These are phyloP conservation scores for Emydomyces testavorans DNA, from an alignment of 2,329 filamentous ascomycete species.

Conservation along the genomic window DNA sequence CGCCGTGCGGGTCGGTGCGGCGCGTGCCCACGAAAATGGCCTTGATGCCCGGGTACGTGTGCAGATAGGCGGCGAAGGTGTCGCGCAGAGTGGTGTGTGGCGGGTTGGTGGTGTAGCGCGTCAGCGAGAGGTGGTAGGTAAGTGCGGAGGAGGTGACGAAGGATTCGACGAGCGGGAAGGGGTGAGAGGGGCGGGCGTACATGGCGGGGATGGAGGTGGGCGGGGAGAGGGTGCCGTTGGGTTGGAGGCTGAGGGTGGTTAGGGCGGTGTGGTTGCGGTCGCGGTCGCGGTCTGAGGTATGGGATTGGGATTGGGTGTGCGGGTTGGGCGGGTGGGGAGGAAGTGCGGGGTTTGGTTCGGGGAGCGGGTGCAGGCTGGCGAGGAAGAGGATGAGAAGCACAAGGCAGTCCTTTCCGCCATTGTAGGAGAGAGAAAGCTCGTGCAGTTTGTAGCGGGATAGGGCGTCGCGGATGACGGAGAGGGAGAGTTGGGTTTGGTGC, in stretches of 20 bases:
- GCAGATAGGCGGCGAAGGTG: constrained; percentile 66
- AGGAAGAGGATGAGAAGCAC: constrained; percentile 83
- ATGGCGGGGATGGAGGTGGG: constrained; percentile 56
- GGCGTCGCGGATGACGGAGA: constrained; percentile 64
- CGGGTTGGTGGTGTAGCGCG: constrained; percentile 57
- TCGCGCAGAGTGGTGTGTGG: constrained; percentile 52
- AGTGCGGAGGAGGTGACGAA: constrained; percentile 61
- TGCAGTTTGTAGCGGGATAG: constrained; percentile 63
- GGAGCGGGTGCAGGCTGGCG: constrained; percentile 40
- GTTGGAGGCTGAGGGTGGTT: constrained; percentile 25
- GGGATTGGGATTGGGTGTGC: not conserved
- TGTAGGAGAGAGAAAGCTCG: constrained; percentile 83
- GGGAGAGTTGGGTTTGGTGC: constrained; percentile 58
- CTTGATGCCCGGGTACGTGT: constrained; percentile 43
- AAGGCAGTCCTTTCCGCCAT: constrained; percentile 95
- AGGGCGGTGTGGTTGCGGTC: constrained; percentile 21
- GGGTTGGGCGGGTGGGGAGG: not conserved
- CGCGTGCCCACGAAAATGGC: constrained; percentile 82
- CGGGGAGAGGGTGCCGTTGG: constrained; percentile 7
- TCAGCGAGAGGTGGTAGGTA: constrained; percentile 63
- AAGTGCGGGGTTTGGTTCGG: not conserved
- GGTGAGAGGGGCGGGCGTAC: constrained; percentile 75
- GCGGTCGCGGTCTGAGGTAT: not conserved
- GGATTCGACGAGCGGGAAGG: constrained; percentile 73
- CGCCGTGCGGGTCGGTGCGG: constrained; percentile 83